phyloP scores from a whole-genome alignment of 2,329 filamentous ascomycete species.

The Fusarium sp. region DNA sequence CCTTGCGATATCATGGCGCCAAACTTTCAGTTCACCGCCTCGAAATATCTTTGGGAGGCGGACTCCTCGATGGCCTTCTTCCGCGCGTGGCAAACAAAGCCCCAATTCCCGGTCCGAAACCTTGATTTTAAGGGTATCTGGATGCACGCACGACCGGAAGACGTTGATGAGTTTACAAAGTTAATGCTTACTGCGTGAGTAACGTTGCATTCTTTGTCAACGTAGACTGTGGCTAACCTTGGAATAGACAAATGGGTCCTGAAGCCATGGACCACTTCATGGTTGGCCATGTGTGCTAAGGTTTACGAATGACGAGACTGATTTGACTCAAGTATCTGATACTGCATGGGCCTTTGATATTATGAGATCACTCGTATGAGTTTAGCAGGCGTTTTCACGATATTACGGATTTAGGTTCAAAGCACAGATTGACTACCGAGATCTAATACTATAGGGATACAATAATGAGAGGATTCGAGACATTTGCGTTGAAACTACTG shows the following conservation, averaged over 20 bases:
- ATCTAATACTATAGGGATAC: background rate
- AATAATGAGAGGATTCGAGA: background rate
- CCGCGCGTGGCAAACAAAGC: conserved; percentile 57
- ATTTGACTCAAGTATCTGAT: background rate
- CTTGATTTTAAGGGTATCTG: conserved; percentile 53
- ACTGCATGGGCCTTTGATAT: background rate
- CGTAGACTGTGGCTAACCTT: background rate
- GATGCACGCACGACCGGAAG: conserved; percentile 51
- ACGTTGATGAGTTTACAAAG: conserved; percentile 55
- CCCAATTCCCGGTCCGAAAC: conserved; percentile 51
- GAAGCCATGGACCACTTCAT: conserved; percentile 54
- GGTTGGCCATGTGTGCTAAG: conserved; percentile 44
- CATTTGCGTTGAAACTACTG: background rate
- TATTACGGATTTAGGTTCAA: background rate
- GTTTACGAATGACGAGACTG: background rate
- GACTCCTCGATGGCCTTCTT: conserved; percentile 55
- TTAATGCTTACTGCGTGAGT: conserved; percentile 54
- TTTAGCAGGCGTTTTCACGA: background rate
- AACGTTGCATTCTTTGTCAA: background rate
- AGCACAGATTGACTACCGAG: background rate
- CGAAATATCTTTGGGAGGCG: conserved; percentile 58
- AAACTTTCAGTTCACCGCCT: conserved; percentile 51
- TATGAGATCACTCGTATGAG: background rate
- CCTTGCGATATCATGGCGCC: conserved; percentile 29
- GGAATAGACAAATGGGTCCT: conserved; percentile 49